Evolutionary conservation across 768 basidiomycete species (phyloP), one percentile per base, ranked within the genome.

Genomic region (Pleurotus platypus): DNA sequence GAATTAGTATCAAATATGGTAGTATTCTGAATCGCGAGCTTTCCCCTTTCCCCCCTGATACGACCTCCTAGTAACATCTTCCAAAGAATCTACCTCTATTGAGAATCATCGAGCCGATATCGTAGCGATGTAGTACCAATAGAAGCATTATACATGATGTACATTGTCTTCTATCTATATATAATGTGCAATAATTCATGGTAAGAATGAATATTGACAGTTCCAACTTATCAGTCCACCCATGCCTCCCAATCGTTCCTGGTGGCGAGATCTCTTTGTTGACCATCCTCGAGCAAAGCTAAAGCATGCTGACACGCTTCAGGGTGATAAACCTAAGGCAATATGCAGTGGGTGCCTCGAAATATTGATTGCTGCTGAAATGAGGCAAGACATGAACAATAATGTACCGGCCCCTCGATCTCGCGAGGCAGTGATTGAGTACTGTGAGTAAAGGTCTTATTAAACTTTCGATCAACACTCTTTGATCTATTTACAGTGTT

Each of bases 281-380:
- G 48, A 57, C n/a, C 56, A 57, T 24, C 56, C 56, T 16, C 46
- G 18, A 13, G 27, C 45, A 4, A 24, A n/a, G 6, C n/a, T 12
- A 40, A 55, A 55, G 35, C 39, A 40, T 27, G 9, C 24, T 4
- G 18, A 20, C 13, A 39, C 20, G 2, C 27, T 40, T 8, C 20
- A 16, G 15, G 16, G 26, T 24, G 56, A 48, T n/a, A 55, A 56
- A 49, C 51, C 57, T 13, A 61, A 58, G 51, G 46, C 55, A 6
- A 55, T 55, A 26, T 61, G 60, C 40, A 55, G 49, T 15, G 40
- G 35, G 26, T 61, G 60, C 20, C 57, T 50, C 45, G 40, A 54
- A 12, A 18, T 9, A 24, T n/a, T 18, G 2, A 55, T 61, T n/a
- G 46, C 13, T 9, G 37, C 8, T 1, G 51, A 54, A 43, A 42